These are phyloP conservation scores for Pichia cactophila DNA, from an alignment of 1,139 yeast species.

Conservation along the genomic window DNA sequence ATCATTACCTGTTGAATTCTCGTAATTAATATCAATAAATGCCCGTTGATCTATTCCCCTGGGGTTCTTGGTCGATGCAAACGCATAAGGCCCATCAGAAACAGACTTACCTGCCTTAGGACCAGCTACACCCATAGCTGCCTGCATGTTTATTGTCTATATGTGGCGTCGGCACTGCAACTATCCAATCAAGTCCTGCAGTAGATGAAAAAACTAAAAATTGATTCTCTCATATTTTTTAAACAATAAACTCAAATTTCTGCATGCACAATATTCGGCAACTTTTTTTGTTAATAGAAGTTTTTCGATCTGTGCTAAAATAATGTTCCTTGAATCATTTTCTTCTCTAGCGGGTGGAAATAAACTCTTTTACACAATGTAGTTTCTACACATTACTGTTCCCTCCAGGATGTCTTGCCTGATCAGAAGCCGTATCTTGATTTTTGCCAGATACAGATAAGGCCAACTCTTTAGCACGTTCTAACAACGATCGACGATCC, in stretches of 20 bases:
- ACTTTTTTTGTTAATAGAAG: neutral
- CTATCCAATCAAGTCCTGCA: neutral
- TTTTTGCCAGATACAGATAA: neutral
- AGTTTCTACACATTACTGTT: neutral
- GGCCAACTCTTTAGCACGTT: conserved; percentile 21
- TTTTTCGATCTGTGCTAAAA: no score
- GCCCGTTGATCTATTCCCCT: conserved; percentile 33
- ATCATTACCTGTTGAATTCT: conserved; percentile 26
- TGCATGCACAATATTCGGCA: neutral
- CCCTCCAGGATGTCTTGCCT: neutral
- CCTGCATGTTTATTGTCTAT: conserved; percentile 23
- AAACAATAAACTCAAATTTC: neutral
- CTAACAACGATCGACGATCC: conserved; percentile 18
- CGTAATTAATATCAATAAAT: conserved; percentile 34
- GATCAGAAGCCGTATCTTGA: neutral
- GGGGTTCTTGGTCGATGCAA: conserved; percentile 11
- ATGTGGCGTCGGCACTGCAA: neutral
- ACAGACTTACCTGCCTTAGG: neutral
- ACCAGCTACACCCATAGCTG: conserved; percentile 25
- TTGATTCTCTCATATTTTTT: neutral
- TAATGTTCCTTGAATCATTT: no score
- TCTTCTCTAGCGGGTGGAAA: no score
- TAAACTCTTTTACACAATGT: neutral
- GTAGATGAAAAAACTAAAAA: neutral
- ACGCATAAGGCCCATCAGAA: conserved; percentile 7